Conservation (phyloP, 1,284 basidiomycete species). For the Wallemia ichthyophaga region DNA sequence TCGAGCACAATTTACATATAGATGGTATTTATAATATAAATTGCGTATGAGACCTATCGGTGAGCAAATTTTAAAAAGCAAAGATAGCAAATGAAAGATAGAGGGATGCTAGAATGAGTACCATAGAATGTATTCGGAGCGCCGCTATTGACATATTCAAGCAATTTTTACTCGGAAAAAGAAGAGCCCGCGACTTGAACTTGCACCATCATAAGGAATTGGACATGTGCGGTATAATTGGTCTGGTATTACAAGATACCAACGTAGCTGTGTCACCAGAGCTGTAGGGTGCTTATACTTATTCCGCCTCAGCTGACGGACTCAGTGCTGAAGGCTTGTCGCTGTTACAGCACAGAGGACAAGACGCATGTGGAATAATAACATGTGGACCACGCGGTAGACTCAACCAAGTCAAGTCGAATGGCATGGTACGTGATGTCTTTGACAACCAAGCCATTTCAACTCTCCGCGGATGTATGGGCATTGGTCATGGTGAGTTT, state of each 20-base stretch:
- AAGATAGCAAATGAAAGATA: too few species aligned
- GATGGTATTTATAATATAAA: too few species aligned
- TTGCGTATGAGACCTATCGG: too few species aligned
- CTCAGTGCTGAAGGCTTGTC: conserved; percentile 44
- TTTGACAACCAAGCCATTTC: conserved; percentile 56
- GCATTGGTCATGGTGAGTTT: conserved; percentile 63
- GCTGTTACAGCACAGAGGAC: conserved; percentile 73
- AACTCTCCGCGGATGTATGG: conserved; percentile 72
- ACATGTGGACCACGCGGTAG: conserved; percentile 85
- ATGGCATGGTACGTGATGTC: conserved; percentile 97
- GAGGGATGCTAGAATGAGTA: too few species aligned
- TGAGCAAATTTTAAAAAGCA: too few species aligned
- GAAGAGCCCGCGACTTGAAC: neutral
- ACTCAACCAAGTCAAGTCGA: conserved; percentile 97
- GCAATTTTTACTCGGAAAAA: neutral
- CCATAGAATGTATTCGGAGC: too few species aligned
- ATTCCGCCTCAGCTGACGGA: neutral
- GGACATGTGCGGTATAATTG: conserved; percentile 1
- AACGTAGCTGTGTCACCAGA: neutral
- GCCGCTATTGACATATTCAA: too few species aligned
- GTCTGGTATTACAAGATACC: neutral
- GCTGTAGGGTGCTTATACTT: neutral
- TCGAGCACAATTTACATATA: neutral
- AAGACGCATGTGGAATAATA: conserved; percentile 93
- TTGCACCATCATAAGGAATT: neutral